Base-by-base conservation (phyloP, 805 yeast species). In the Ogataea saltuana region DNA sequence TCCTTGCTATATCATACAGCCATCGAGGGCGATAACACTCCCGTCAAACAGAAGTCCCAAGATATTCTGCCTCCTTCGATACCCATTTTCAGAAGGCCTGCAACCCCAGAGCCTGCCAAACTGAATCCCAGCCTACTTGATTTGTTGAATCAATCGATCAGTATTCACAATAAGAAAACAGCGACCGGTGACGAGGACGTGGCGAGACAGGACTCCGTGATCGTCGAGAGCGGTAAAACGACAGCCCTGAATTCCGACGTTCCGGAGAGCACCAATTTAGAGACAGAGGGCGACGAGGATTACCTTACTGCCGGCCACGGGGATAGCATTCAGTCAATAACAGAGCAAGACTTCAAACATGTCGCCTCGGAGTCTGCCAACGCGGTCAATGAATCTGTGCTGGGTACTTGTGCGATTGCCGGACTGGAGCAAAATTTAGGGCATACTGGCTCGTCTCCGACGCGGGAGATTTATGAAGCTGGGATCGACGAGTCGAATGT, bases 21-120 rank as follows among this genome's bases (percentile, higher is more conserved):
- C 10, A 27, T 45, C 3, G 43, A 42, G n/a, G 37, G 37, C 12
- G 32, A 42, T 12, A 21, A 22, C 4, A 15, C n/a, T 13, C 20
- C 20, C 8, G 16, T 10, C 4, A 13, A 11, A 4, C 19, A 13
- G 10, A 13, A 12, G 10, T n/a, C 40, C 13, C 15, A 21, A 12
- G 30, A 27, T 4, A 39, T 37, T 8, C 16, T 29, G 1, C 33
- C 54, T 4, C 57, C 57, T n/a, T 50, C 54, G 2, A 34, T 31
- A 9, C 43, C 30, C 33, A 29, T 46, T 13, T 25, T 46, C n/a
- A 37, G 29, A 15, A 45, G 38, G 11, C 51, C 46, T 6, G 49
- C 53, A 4, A 51, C 58, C 3, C 59, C 64, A 2, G 59, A 60
- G 33, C 61, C 65, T 8, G 56, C 67, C 2, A 49, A 47, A 22